Evolutionary conservation across 2,329 filamentous ascomycete genomes (phyloP), one percentile per base, ranked within the genome.

Genomic region (Fusarium buxicola): DNA sequence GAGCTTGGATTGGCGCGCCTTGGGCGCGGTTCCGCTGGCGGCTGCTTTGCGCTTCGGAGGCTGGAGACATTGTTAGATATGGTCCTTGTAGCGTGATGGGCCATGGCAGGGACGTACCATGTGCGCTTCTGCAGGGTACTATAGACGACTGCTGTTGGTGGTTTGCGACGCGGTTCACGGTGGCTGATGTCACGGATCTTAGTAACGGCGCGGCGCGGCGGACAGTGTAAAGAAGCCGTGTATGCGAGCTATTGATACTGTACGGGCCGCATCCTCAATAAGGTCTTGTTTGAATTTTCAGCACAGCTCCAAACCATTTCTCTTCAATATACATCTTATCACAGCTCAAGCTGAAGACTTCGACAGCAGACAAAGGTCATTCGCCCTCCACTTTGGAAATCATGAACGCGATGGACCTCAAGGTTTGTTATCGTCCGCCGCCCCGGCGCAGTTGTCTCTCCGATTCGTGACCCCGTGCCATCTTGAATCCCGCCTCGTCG

Each of bases 1-100:
- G 69, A 97, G 91, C 76, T 93, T 96, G 57, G 94, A 96, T 72
- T 87, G 88, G 62, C 91, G 90, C 47, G 72, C 63, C 73, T 73
- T 80, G 51, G 74, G 66, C 46, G 72, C 66, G 27, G 72, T 55
- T 48, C 60, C 65, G 46, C 58, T 51, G 16, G 74, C 72, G 15
- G 75, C 72, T 16, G 77, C 68, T 70, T 82, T 84, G 69, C 84
- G 83, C 74, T 84, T 84, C n/a, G 83, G 80, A 65, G 84, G 83
- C 82, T 86, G 55, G 18, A 15, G 16, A 8, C 21, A 12, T 2
- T 55, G 36, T 56, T 57, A 64, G 43, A 34, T 7, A 16, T 47
- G 18, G 39, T 49, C 4, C 8, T 21, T 35, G n/a, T 11, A 13
- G 25, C 7, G 4, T 16, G 18, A 40, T 40, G 7, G 18, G 38